Evolutionary conservation across 2,329 filamentous ascomycete species (phyloP).

Genomic region (Geosmithia flava): DNA sequence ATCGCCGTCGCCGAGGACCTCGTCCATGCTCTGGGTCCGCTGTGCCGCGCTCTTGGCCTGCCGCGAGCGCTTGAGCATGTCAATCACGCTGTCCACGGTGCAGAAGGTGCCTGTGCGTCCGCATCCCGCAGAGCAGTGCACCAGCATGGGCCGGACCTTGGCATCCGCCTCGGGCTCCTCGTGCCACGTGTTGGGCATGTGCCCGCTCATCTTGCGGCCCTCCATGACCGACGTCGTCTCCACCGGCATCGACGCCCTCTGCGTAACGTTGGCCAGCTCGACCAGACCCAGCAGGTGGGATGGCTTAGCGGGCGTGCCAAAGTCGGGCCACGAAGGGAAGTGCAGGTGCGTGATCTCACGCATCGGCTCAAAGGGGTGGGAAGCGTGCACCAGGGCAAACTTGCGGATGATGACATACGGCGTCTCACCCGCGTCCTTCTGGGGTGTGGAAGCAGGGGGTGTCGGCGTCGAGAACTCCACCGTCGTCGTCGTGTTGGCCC

Average conservation of each 20-base stretch:
- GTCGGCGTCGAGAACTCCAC: conserved; percentile 20
- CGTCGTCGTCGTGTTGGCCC: conserved; percentile 41
- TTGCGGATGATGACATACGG: conserved; percentile 77
- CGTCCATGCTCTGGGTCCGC: conserved; percentile 2
- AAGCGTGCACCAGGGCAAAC: conserved; percentile 67
- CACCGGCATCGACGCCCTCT: conserved; percentile 38
- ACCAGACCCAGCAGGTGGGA: conserved; percentile 77
- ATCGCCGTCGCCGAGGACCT: conserved; percentile 27
- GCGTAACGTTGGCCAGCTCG: conserved; percentile 74
- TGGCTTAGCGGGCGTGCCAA: conserved; percentile 83
- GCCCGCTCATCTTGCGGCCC: conserved; percentile 14
- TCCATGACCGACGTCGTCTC: conserved; percentile 26
- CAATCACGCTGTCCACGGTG: conserved; percentile 88
- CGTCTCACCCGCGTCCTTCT: conserved; percentile 31
- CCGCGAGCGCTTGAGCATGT: conserved; percentile 87
- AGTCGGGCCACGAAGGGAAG: conserved; percentile 95
- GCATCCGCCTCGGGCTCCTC: conserved; percentile 47
- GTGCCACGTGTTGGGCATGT: conserved; percentile 29
- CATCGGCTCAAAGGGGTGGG: conserved; percentile 71
- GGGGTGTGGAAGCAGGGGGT: conserved; percentile 10
- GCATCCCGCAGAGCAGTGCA: conserved; percentile 94
- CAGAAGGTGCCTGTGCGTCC: conserved; percentile 94
- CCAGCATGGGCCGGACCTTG: conserved; percentile 59
- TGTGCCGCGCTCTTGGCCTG: conserved; percentile 16
- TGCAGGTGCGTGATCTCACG: conserved; percentile 91